Percentiles rank a stretch among this genome's conserved stretches.
These are phyloP conservation scores for Pyrus hybrid DNA, from an alignment of 331 rosid species.

Conservation along the genomic window DNA sequence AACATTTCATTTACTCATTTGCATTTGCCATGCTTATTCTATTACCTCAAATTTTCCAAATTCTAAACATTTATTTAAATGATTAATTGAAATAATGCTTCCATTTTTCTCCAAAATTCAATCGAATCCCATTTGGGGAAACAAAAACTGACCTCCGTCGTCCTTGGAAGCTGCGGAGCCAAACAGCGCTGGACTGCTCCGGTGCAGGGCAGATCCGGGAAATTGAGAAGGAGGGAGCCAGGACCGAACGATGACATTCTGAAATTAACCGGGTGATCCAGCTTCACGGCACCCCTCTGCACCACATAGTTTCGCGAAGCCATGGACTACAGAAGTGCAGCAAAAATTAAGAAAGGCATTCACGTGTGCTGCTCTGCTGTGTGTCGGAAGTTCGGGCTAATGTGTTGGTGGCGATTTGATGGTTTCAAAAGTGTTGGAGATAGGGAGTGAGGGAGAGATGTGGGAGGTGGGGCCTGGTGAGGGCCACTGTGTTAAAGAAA, in stretches of 20 bases:
- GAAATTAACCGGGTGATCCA: slow-evolving; percentile 43
- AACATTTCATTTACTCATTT: neutral
- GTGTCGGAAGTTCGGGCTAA: too few relatives aligned
- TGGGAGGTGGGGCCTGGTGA: too few relatives aligned
- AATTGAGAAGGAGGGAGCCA: slow-evolving; percentile 19
- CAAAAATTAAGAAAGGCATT: neutral
- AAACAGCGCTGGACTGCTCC: slow-evolving; percentile 35
- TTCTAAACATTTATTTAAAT: neutral
- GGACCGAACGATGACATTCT: slow-evolving; percentile 36
- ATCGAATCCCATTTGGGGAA: neutral
- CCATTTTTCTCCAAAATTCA: neutral
- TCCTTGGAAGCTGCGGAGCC: slow-evolving; percentile 18
- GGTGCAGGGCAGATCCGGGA: slow-evolving; percentile 41
- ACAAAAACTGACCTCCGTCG: slow-evolving; percentile 36
- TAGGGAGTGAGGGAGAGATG: too few relatives aligned
- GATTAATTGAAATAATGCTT: too few relatives aligned
- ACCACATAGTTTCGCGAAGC: slow-evolving; percentile 42
- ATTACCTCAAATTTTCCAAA: neutral
- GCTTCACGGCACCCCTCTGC: slow-evolving; percentile 23
- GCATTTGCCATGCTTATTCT: neutral
- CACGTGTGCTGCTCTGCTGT: too few relatives aligned
- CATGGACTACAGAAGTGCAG: slow-evolving; percentile 8
- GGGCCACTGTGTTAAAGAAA: too few relatives aligned
- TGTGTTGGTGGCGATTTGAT: too few relatives aligned
- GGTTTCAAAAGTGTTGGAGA: too few relatives aligned